These are phyloP conservation scores for Astragalus membranaceus DNA, from an alignment of 306 rosid genomes.

Conservation along the genomic window DNA sequence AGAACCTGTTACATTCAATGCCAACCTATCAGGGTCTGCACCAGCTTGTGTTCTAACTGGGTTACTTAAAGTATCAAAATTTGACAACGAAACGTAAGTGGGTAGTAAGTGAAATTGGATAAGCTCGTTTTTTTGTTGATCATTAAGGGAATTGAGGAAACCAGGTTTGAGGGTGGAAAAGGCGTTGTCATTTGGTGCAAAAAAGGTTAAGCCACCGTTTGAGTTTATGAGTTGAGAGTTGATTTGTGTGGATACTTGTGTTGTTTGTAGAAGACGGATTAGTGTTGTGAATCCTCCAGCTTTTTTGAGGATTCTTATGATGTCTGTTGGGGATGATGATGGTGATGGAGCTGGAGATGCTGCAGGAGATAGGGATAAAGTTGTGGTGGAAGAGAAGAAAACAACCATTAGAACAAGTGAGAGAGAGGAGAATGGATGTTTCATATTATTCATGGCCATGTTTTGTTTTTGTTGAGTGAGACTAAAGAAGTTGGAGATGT, in stretches of 20 bases:
- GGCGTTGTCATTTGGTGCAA: slow-evolving; percentile 58
- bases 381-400: slow-evolving; percentile 2
- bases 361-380: slow-evolving; percentile 36
- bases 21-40: slow-evolving; percentile 39
- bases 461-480: not conserved
- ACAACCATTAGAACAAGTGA: slow-evolving; percentile 4
- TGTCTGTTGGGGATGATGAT: slow-evolving; percentile 42
- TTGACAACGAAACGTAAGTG: slow-evolving; percentile 32
- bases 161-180: slow-evolving; percentile 55
- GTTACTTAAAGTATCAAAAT: slow-evolving; percentile 65
- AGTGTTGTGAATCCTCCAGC: slow-evolving; percentile 49
- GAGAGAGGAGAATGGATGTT: slow-evolving; percentile 14
- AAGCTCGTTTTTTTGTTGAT: slow-evolving; percentile 58
- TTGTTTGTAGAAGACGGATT: slow-evolving; percentile 52
- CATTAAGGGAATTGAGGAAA: slow-evolving; percentile 50
- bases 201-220: slow-evolving; percentile 46
- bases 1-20: slow-evolving; percentile 51
- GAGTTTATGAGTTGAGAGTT: slow-evolving; percentile 48
- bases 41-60: slow-evolving; percentile 72
- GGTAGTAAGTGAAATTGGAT: slow-evolving; percentile 64
- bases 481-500: not conserved
- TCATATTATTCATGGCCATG: slow-evolving; percentile 17
- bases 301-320: slow-evolving; percentile 56
- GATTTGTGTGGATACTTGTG: slow-evolving; percentile 56
- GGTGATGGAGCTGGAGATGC: slow-evolving; percentile 43